phyloP scores from a whole-genome alignment of 805 yeast species.

The Metschnikowia noctiluminum region DNA sequence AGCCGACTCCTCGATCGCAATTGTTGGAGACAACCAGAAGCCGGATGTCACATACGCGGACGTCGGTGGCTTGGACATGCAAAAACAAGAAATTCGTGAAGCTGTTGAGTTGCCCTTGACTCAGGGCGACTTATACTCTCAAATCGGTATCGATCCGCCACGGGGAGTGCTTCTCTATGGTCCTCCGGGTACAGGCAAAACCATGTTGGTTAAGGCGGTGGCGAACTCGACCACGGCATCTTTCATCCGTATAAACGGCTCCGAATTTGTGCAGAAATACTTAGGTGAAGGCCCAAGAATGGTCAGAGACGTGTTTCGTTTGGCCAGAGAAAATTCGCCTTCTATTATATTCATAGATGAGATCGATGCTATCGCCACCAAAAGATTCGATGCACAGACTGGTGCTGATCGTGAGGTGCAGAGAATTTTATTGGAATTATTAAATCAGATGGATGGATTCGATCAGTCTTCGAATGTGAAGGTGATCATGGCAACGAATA shows the following conservation, averaged over 20 bases:
- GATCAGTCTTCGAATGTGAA: conserved; percentile 94
- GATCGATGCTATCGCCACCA: conserved; percentile 98
- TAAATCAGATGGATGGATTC: conserved; percentile 99
- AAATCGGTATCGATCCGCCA: conserved; percentile 98
- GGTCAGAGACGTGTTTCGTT: conserved; percentile 97
- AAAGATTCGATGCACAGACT: conserved; percentile 98
- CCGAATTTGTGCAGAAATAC: conserved; percentile 97
- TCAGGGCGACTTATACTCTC: conserved; percentile 92
- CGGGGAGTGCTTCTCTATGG: conserved; percentile 96
- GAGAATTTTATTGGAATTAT: conserved; percentile 89
- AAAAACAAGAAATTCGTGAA: conserved; percentile 97
- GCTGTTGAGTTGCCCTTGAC: conserved; percentile 96
- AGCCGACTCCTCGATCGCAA: conserved; percentile 94
- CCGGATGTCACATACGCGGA: conserved; percentile 94
- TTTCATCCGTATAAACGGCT: conserved; percentile 94
- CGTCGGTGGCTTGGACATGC: conserved; percentile 99
- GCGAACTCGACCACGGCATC: conserved; percentile 96
- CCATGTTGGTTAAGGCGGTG: conserved; percentile 98
- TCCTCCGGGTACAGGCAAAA: conserved; percentile 99
- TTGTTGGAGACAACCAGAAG: conserved; percentile 90
- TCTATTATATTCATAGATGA: conserved; percentile 97
- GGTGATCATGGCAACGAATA: conserved; percentile 98
- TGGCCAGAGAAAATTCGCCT: conserved; percentile 97
- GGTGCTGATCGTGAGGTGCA: conserved; percentile 99
- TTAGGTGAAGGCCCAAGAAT: conserved; percentile 99